Base-by-base conservation (phyloP, 2,329 filamentous ascomycete species). In the Paracoccidioides brasiliensis region DNA sequence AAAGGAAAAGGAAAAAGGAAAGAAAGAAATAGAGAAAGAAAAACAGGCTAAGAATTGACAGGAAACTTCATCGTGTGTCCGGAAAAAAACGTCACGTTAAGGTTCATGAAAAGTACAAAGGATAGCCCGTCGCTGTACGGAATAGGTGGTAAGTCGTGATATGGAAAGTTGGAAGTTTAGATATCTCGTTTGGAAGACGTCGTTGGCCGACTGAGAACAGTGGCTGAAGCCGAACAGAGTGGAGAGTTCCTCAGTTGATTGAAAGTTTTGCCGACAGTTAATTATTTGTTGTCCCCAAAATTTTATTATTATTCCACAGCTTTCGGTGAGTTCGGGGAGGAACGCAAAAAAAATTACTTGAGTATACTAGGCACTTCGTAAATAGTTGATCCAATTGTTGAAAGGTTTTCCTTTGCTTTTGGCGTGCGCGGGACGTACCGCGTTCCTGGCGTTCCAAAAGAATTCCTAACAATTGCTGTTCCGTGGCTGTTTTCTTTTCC, bases 381-480 rank as follows among this genome's bases (percentile, higher is more conserved):
- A 14, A 52, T 10, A 33, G 32, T 37, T 14, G 32, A 51, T 51
- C 46, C 5, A 28, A 15, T 40, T 50, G 33, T 37, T 10, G 8
- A 6, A 12, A 14, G 14, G 7, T 50, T 40, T 14, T 52, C 12
- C 5, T 41, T 51, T 32, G 2, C 46, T 7, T 40, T 42, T 52
- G 15, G 38, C 37, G 14, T 52, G 28, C 49, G 30, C 30, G 9
- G n/a, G 37, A 42, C 4, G 22, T 5, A 38, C 41, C 51, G 35
- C 41, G 54, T 51, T 53, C 52, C 33, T 51, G 50, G 42, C 8
- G 46, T 45, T 52, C 30, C 46, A 15, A 41, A 49, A 30, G 49
- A 40, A 52, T 54, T 55, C 48, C 52, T 56, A 54, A 48, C 48
- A 12, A 5, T 42, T 35, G 12, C 15, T 50, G 41, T 54, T 14